These are phyloP conservation scores for Paulownia fortunei DNA, from an alignment of 257 asterid species.

Conservation along the genomic window DNA sequence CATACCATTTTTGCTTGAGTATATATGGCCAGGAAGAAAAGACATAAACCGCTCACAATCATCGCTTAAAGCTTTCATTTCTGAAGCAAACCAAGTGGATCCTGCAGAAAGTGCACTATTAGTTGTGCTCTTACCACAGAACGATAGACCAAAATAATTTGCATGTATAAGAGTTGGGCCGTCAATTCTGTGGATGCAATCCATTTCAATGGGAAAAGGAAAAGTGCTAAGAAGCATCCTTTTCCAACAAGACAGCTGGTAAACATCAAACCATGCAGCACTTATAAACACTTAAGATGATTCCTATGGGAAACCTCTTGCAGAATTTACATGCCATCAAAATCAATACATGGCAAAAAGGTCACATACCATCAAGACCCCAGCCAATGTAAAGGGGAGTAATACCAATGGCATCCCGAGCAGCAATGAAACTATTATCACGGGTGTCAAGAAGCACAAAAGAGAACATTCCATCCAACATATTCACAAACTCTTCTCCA, in stretches of 20 bases:
- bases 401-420: constrained; percentile 99
- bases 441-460: constrained; percentile 99
- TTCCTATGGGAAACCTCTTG: constrained; percentile 2
- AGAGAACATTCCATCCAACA: constrained; percentile 99
- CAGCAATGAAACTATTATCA: constrained; percentile 95
- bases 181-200: constrained; percentile 14
- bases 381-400: constrained; percentile 98
- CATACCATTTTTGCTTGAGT: constrained; percentile 93
- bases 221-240: constrained; percentile 6
- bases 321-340: constrained; percentile 20
- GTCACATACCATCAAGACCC: constrained; percentile 94
- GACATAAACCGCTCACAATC: constrained; percentile 92
- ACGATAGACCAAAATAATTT: constrained; percentile 8
- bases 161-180: constrained; percentile 9
- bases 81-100: constrained; percentile 98
- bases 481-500: constrained; percentile 92
- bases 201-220: not conserved
- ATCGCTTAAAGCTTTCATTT: constrained; percentile 98
- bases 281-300: constrained; percentile 20
- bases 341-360: constrained; percentile 15
- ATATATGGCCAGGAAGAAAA: constrained; percentile 94
- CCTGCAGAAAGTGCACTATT: constrained; percentile 61
- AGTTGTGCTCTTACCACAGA: constrained; percentile 13
- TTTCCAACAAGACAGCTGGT: constrained; percentile 12
- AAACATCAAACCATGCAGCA: constrained; percentile 19